Percentiles rank a stretch among this genome's conserved stretches.
phyloP scores from a whole-genome alignment of 2,329 filamentous ascomycete species.

The Bipolaris sorokiniana region DNA sequence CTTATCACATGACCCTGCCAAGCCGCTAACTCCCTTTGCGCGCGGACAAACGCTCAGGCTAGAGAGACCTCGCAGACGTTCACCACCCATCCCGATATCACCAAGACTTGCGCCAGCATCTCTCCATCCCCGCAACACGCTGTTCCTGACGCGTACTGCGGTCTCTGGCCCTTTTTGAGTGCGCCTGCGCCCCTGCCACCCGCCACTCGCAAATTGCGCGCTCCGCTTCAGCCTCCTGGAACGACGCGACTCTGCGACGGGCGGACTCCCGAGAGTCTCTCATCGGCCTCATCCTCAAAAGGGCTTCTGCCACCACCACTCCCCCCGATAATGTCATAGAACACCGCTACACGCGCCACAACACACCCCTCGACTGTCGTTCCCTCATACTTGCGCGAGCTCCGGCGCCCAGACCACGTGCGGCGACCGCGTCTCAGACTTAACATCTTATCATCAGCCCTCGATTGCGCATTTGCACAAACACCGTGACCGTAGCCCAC shows the following conservation, averaged over 20 bases:
- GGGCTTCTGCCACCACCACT: slow-evolving; percentile 35
- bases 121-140: slow-evolving; percentile 45
- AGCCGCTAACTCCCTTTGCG: slow-evolving; percentile 19
- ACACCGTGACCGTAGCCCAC: slow-evolving; percentile 22
- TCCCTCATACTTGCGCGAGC: slow-evolving; percentile 32
- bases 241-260: slow-evolving; percentile 40
- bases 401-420: slow-evolving; percentile 21
- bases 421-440: slow-evolving; percentile 28
- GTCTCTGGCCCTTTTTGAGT: slow-evolving; percentile 29
- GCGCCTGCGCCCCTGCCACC: slow-evolving; percentile 34
- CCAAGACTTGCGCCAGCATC: slow-evolving; percentile 44
- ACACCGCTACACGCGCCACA: slow-evolving; percentile 32
- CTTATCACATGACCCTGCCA: slow-evolving; percentile 29
- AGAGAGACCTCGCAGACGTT: slow-evolving; percentile 24
- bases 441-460: slow-evolving; percentile 14
- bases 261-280: slow-evolving; percentile 36
- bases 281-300: slow-evolving; percentile 43
- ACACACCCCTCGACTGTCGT: slow-evolving; percentile 32
- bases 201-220: slow-evolving; percentile 37
- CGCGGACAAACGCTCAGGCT: slow-evolving; percentile 20
- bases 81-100: slow-evolving; percentile 41
- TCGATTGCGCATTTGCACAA: slow-evolving; percentile 25
- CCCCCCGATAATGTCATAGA: slow-evolving; percentile 47
- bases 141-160: slow-evolving; percentile 44
- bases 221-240: slow-evolving; percentile 34